Conservation (phyloP, 371 early-diverging fungal species). For the Rhizopus microsporus region DNA sequence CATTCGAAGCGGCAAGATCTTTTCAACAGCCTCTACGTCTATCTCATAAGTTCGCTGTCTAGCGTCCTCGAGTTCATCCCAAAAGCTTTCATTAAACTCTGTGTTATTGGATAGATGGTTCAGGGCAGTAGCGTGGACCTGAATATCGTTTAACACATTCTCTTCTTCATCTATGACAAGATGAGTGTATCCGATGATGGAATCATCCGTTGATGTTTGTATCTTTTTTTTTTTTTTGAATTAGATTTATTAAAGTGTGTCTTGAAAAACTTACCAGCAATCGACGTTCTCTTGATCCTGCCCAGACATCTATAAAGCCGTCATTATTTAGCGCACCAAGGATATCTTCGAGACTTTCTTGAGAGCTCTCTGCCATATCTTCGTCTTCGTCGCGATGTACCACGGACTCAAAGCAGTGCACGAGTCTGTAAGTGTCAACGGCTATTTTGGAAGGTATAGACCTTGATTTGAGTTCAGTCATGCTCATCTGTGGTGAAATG, state of each 20-base stretch:
- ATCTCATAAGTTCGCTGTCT: conserved; percentile 5
- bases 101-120: background rate
- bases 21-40: conserved; percentile 16
- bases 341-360: conserved; percentile 8
- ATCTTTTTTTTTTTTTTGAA: background rate
- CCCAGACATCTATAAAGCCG: conserved; percentile 16
- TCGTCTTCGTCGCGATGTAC: background rate
- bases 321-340: conserved; percentile 7
- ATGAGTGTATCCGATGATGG: conserved; percentile 17
- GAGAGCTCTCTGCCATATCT: background rate
- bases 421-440: conserved; percentile 21
- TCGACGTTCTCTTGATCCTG: conserved; percentile 3
- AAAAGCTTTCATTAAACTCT: background rate
- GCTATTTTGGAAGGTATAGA: conserved; percentile 11
- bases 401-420: conserved; percentile 7
- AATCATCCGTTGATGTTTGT: conserved; percentile 5
- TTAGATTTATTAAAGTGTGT: background rate
- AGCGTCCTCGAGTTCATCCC: background rate
- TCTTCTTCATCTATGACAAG: conserved; percentile 10
- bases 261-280: background rate
- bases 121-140: background rate
- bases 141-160: background rate
- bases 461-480: conserved; percentile 7
- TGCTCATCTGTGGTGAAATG: conserved; percentile 4
- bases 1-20: background rate